Evolutionary conservation across 441 rosid genomes (phyloP), one percentile per base, ranked within the genome.

Genomic region (Croton setiger): DNA sequence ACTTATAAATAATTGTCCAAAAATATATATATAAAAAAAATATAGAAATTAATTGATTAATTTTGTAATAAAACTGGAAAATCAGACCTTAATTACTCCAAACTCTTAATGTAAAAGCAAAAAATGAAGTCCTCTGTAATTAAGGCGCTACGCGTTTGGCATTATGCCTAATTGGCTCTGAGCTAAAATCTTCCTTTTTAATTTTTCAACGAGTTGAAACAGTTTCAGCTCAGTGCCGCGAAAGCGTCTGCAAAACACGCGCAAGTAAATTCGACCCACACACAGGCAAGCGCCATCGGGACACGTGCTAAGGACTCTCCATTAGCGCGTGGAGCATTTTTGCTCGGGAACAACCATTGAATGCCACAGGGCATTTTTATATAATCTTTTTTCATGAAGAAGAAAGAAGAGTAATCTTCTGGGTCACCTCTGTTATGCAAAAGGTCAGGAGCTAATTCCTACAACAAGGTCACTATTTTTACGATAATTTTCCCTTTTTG

Each of bases 331-430:
- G 72, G 44, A 68, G 33, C 8, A 6, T 31, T 23, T 0, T 36
- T 3, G 8, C 13, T 39, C 15, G 33, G 17, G 56, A 27, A 27
- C 31, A 57, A 45, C 17, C 55, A 36, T 39, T 41, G 53, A 70
- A 27, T 61, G 52, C 66, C 51, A 10, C 59, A 69, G 15, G 36
- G 39, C 31, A 27, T 45, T 68, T 36, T 20, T 59, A 45, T 13
- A 11, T 36, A 49, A 43, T 18, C 21, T 33, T 47, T 57, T n/a
- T 51, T 20, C 39, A 2, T n/a, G 51, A 4, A 27, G 52, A 54
- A 60, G 60, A 5, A 44, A 48, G 60, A 5, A 44, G 74, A 63
- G 23, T 54, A 54, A 20, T 54, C 31, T 64, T 71, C 74, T 63
- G 74, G 74, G 57, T 63, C 64, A 64, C 69, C 62, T 52, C 10